Conservation (phyloP, 371 early-diverging fungal species). For the Batkoa obscura region DNA sequence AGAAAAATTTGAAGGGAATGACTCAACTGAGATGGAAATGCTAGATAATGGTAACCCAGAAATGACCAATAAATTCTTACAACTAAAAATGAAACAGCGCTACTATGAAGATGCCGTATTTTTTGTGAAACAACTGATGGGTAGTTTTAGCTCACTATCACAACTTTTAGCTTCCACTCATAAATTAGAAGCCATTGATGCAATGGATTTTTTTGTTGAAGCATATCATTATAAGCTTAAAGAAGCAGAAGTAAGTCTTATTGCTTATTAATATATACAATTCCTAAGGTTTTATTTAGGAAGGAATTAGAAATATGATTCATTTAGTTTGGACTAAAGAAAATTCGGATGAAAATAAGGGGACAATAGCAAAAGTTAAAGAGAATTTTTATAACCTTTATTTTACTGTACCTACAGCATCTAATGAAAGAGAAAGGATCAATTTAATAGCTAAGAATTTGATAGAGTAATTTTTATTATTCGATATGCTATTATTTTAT, state of each 20-base stretch:
- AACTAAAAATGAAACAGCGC: constrained; percentile 37
- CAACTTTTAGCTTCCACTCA: constrained; percentile 72
- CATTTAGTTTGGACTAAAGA: constrained; percentile 90
- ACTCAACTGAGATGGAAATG: constrained; percentile 6
- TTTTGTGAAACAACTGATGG: constrained; percentile 59
- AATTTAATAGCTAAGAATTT: constrained; percentile 45
- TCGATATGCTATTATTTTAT: constrained; percentile 1
- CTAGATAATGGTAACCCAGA: no score
- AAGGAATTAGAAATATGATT: constrained; percentile 80
- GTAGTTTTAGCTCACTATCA: constrained; percentile 46
- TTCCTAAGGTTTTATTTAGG: constrained; percentile 15
- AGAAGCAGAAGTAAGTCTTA: constrained; percentile 30
- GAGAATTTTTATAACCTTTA: constrained; percentile 62
- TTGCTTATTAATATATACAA: neutral
- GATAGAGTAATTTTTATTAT: constrained; percentile 23
- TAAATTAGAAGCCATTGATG: constrained; percentile 81
- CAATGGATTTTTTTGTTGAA: constrained; percentile 81
- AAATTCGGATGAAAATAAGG: constrained; percentile 56
- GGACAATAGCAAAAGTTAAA: constrained; percentile 57
- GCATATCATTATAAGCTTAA: constrained; percentile 69
- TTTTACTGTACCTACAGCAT: constrained; percentile 36
- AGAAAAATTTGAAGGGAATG: constrained; percentile 9
- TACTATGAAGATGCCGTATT: constrained; percentile 74
- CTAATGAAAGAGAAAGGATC: constrained; percentile 33
- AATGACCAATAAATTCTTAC: constrained; percentile 10